These are phyloP conservation scores for Exutisphaerella laricina DNA, from an alignment of 2,329 filamentous ascomycete species.

Conservation along the genomic window DNA sequence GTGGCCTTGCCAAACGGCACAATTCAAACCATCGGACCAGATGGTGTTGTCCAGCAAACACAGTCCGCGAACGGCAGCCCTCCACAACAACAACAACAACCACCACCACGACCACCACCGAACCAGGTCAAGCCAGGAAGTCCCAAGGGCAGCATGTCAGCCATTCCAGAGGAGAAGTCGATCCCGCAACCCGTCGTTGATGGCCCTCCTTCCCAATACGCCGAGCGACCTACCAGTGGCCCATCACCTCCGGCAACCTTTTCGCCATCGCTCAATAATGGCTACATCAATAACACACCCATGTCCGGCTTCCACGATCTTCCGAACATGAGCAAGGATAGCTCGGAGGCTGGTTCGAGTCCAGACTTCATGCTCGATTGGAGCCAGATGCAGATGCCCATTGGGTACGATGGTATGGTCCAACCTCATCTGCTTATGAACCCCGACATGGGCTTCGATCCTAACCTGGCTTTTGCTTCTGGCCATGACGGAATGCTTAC, in stretches of 20 bases:
- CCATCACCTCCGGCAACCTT: constrained; percentile 24
- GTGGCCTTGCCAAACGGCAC: constrained; percentile 23
- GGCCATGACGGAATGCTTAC: constrained; percentile 39
- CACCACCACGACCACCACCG: constrained; percentile 24
- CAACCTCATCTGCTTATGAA: constrained; percentile 43
- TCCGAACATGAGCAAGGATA: constrained; percentile 33
- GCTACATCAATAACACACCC: constrained; percentile 40
- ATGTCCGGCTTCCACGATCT: constrained; percentile 46
- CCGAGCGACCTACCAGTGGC: constrained; percentile 38
- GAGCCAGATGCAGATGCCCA: constrained; percentile 42
- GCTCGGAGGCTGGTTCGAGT: constrained; percentile 39
- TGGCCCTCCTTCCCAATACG: constrained; percentile 35
- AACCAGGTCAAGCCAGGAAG: constrained; percentile 34
- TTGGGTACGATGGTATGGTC: constrained; percentile 40
- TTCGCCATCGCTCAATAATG: constrained; percentile 20
- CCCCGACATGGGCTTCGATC: constrained; percentile 43
- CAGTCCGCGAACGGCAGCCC: constrained; percentile 2
- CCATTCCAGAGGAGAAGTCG: constrained; percentile 29
- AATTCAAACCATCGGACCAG: constrained; percentile 18
- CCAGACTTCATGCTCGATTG: constrained; percentile 48
- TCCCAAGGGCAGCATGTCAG: constrained; percentile 23
- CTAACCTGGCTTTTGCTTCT: constrained; percentile 35
- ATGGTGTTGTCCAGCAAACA: constrained; percentile 16
- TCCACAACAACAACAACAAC: constrained; percentile 8
- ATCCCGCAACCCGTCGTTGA: constrained; percentile 27